phyloP scores from a whole-genome alignment of 352 stramenopile species.

The Phytophthora sojae region DNA sequence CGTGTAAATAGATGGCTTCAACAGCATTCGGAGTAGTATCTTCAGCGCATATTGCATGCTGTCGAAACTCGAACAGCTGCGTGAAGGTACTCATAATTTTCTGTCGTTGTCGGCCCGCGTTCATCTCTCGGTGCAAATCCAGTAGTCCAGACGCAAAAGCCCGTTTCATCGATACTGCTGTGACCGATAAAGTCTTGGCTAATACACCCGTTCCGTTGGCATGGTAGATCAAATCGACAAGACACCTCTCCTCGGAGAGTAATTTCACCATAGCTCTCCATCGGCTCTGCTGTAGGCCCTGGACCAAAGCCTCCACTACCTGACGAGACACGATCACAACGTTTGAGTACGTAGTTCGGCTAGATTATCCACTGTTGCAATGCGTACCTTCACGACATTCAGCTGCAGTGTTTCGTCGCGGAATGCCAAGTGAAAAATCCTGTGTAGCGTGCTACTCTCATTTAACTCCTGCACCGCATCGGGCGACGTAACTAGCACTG shows the following conservation, averaged over 20 bases:
- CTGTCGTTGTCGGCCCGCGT: slow-evolving; percentile 28
- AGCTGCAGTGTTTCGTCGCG: slow-evolving; percentile 19
- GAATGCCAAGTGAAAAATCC: slow-evolving; percentile 58
- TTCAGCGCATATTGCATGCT: slow-evolving; percentile 9
- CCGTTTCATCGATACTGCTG: slow-evolving; percentile 21
- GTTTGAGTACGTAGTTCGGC: neutral
- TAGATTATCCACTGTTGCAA: neutral
- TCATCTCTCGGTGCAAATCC: slow-evolving; percentile 40
- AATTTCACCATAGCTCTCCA: slow-evolving; percentile 40
- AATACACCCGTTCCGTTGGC: slow-evolving; percentile 30
- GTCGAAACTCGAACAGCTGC: slow-evolving; percentile 27
- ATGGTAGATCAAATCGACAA: slow-evolving; percentile 27
- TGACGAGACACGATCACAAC: slow-evolving; percentile 9
- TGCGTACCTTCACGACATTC: slow-evolving; percentile 25
- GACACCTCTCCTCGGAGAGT: slow-evolving; percentile 37
- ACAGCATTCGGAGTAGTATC: neutral
- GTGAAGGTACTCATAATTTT: slow-evolving; percentile 31
- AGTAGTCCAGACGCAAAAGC: slow-evolving; percentile 16
- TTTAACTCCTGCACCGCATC: slow-evolving; percentile 59
- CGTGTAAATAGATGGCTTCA: slow-evolving; percentile 4
- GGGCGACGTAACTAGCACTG: slow-evolving; percentile 38
- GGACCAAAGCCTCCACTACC: slow-evolving; percentile 40
- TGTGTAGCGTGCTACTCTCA: slow-evolving; percentile 58
- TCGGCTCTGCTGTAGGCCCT: slow-evolving; percentile 16
- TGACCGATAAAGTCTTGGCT: slow-evolving; percentile 31